Evolutionary conservation across 495 filamentous ascomycete genomes (phyloP), one percentile per base, ranked within the genome.

Genomic region (Neurospora pannonica): DNA sequence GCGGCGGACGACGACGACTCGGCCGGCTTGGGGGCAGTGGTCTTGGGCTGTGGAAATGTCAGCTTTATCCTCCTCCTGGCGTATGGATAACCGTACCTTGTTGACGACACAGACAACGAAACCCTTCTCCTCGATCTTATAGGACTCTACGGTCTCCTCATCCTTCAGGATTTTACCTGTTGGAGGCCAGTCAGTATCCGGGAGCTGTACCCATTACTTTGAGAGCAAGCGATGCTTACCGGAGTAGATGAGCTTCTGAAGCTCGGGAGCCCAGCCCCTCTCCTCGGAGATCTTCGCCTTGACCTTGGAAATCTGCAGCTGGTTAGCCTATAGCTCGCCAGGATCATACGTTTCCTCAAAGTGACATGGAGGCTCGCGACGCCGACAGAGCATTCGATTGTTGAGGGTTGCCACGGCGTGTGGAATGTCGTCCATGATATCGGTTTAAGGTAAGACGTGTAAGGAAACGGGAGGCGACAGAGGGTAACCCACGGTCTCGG

Each of bases 41-140:
- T 72, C 71, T 77, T 75, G 67, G 77, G 74, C 74, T 90, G 78
- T 79, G 73, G 10, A 17, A 31, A 3, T 9, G 71, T 76, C 38
- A 75, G 40, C 38, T 38, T 42, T 21, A 0, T 19, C 39, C 15
- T 38, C 15, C 3, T 2, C 19, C 6, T 38, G 17, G 37, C 1
- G 13, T 39, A 9, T 7, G 28, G 13, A 1, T 19, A 48, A 37
- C 11, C 83, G 67, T 88, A 97, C 95, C 93, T 98, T 98, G 74
- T 91, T 91, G 62, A 96, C 89, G 89, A 99, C 96, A 83, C 96
- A 99, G 60, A 99, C 97, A 77, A 99, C 92, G 82, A 97, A 98
- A 34, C 96, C 96, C 88, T 98, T 99, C 88, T 98, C 96, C 84
- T 99, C 95, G 74, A 99, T 97, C 84, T 92, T 97, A 86, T 97